Evolutionary conservation across 257 asterid species (phyloP).

Genomic region (Przewalskia tangutica): DNA sequence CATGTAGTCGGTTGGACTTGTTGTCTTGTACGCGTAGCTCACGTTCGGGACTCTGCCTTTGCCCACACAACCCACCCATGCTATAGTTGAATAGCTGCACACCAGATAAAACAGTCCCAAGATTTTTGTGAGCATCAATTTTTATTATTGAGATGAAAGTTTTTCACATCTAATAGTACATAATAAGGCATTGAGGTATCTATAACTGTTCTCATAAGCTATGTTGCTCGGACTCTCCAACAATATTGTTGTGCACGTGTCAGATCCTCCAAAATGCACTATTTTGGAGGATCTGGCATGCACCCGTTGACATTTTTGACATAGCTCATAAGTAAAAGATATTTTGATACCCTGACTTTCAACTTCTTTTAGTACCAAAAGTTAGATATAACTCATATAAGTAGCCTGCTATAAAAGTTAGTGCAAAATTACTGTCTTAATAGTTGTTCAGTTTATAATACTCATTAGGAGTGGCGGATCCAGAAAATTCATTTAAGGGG

Average conservation of each 20-base stretch:
- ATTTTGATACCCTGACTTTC: neutral
- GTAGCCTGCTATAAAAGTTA: neutral
- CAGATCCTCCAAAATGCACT: neutral
- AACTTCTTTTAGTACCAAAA: neutral
- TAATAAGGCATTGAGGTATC: too few relatives aligned
- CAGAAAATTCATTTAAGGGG: too few relatives aligned
- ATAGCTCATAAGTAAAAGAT: neutral
- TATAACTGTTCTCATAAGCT: too few relatives aligned
- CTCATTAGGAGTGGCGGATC: neutral
- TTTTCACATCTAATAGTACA: too few relatives aligned
- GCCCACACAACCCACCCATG: slow-evolving; percentile 64
- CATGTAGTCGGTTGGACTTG: slow-evolving; percentile 43
- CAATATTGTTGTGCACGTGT: neutral
- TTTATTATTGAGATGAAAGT: too few relatives aligned
- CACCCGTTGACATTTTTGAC: neutral
- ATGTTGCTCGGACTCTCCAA: neutral
- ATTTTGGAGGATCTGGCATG: neutral
- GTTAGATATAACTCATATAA: neutral
- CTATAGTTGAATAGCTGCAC: slow-evolving; percentile 73
- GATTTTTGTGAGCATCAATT: neutral
- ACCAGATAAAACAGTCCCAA: neutral
- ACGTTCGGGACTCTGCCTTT: slow-evolving; percentile 52
- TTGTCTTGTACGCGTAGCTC: slow-evolving; percentile 56
- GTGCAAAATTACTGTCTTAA: neutral
- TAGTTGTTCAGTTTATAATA: neutral